Base-by-base conservation (phyloP, 2,329 filamentous ascomycete genomes). In the Diaporthe helianthi region DNA sequence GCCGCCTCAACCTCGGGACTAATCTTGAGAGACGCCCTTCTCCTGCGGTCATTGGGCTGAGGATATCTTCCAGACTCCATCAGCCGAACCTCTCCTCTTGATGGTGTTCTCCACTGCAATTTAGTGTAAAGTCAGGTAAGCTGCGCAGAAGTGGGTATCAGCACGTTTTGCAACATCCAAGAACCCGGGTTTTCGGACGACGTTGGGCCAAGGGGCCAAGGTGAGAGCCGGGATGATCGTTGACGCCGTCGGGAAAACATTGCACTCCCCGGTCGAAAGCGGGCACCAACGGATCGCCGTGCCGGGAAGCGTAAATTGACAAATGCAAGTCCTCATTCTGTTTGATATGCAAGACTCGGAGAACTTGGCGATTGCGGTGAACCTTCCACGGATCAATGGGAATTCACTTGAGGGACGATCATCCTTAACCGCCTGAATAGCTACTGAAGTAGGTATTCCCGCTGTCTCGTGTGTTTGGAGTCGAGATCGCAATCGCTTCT, bases 81-180 rank as follows among this genome's bases (percentile, higher is more conserved):
- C 13, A n/a, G 22, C 51, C 64, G 58, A 38, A 58, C 64, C 19
- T 6, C 17, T 49, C n/a, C 31, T 51, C 65, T 26, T 31, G 52
- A 67, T 51, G 33, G 52, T 51, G 41, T 41, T 67, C 52, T 41
- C 65, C 65, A 67, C 65, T 31, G 17, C 65, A 58, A 67, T 49
- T 58, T 58, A 13, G 22, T n/a, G n/a, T n/a, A n/a, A 49, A 54
- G 15, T 52, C 33, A 55, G 64, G 22, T 15, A 51, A 66, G 49
- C 24, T 36, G n/a, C 31, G 51, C 51, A 66, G 64, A 67, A 67
- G 65, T 67, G 65, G 65, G 33, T 67, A 63, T 63, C 58, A 36
- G 49, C 65, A 41, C 19, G 52, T 58, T 67, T n/a, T 58, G 58
- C 36, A 36, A 63, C 26, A 31, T 13, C 17, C 4, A 63, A 15